phyloP scores from a whole-genome alignment of 495 filamentous ascomycete species.

The Parmelia sp. region DNA sequence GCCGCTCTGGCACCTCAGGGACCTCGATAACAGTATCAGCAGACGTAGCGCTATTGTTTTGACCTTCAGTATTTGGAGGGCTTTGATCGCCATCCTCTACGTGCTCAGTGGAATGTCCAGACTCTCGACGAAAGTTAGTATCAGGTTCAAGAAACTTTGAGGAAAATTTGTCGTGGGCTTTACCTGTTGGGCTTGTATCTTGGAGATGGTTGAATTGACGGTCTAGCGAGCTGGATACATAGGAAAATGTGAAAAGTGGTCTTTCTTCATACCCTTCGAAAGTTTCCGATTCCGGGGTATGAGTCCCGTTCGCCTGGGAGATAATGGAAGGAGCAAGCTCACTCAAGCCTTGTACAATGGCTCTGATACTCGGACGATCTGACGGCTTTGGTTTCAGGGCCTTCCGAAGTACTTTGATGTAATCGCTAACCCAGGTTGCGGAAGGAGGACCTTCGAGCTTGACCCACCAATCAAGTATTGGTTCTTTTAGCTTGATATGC shows the following conservation, averaged over 20 bases:
- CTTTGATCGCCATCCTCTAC: neutral
- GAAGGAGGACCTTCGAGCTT: neutral
- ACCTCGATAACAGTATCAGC: too few species aligned
- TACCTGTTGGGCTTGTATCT: neutral
- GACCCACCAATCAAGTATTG: neutral
- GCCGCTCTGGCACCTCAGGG: neutral
- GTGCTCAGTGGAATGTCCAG: neutral
- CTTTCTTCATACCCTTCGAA: neutral
- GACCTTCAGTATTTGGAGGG: neutral
- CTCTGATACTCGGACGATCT: neutral
- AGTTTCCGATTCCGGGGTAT: neutral
- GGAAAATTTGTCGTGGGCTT: neutral
- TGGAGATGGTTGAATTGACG: neutral
- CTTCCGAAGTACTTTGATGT: neutral
- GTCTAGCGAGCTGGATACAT: neutral
- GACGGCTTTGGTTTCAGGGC: neutral
- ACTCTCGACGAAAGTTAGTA: neutral
- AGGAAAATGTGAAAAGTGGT: neutral
- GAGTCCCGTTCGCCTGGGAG: neutral
- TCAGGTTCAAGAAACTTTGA: neutral
- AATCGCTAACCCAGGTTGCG: conserved; percentile 1
- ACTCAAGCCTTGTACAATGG: neutral
- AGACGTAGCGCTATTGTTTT: too few species aligned
- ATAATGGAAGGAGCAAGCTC: neutral
- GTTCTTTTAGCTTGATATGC: conserved; percentile 7